Evolutionary conservation across 768 basidiomycete species (phyloP).

Genomic region (Tricholoma terreum): DNA sequence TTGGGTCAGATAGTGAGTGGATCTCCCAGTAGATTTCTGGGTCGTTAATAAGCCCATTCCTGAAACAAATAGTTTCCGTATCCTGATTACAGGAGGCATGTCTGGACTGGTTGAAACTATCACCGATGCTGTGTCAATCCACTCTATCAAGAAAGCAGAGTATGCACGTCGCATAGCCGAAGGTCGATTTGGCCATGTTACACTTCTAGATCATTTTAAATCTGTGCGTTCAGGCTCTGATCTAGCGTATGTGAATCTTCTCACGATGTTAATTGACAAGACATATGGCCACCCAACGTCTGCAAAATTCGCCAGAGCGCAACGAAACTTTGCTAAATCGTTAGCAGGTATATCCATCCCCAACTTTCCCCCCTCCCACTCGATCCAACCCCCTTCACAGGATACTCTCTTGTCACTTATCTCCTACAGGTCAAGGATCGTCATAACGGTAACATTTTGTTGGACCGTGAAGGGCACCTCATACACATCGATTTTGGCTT

Average conservation of each 20-base stretch:
- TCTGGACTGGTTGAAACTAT: conserved; percentile 98
- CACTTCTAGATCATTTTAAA: conserved; percentile 88
- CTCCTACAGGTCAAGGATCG: conserved; percentile 97
- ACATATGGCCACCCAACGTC: conserved; percentile 89
- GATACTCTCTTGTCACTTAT: conserved; percentile 95
- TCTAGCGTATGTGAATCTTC: not conserved
- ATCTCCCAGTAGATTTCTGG: not conserved
- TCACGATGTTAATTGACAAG: conserved; percentile 34
- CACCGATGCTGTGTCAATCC: conserved; percentile 96
- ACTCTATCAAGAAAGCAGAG: conserved; percentile 99
- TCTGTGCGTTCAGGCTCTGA: conserved; percentile 47
- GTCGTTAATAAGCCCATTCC: not conserved
- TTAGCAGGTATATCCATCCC: conserved; percentile 57
- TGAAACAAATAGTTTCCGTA: conserved; percentile 70
- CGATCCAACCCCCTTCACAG: conserved; percentile 31
- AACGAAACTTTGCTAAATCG: conserved; percentile 91
- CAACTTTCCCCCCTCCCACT: not conserved
- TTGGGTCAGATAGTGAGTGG: conserved; percentile 86
- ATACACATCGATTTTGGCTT: conserved; percentile 99
- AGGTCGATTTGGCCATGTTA: conserved; percentile 82
- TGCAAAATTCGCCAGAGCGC: conserved; percentile 85
- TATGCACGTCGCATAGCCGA: conserved; percentile 85
- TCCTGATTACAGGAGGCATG: conserved; percentile 88
- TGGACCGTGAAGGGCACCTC: conserved; percentile 92
- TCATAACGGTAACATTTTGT: conserved; percentile 96